Base-by-base conservation (phyloP, 495 filamentous ascomycete genomes). In the Aspergillus mulundensis region DNA sequence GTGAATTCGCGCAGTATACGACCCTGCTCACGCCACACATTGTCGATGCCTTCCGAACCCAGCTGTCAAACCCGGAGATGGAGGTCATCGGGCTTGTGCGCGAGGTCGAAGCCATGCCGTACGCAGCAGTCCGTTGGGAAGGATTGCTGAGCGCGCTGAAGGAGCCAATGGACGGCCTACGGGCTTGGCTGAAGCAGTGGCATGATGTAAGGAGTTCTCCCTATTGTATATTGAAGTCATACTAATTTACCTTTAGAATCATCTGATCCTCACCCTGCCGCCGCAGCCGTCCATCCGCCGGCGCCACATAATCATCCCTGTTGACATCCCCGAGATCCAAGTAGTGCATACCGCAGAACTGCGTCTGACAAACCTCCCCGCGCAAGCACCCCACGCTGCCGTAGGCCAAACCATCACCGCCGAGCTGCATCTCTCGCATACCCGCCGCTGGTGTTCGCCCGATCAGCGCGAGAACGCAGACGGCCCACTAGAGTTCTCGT, bases 291-390 rank as follows among this genome's bases (percentile, higher is more conserved):
- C 65, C 23, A 70, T 74, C 28, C 72, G 65, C 15, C 60, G 54
- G 48, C 75, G 74, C 45, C 72, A 71, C 41, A 77, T 82, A 58
- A 62, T 74, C 36, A 77, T 82, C 47, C 79, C 79, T 3, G 90
- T 97, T 18, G 88, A 95, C 42, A 81, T 97, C n/a, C 95, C 94
- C 0, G 80, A 87, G 7, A 78, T 96, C 21, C 83, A 88, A 52
- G 82, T 97, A 23, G 85, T 97, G 2, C 87, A 93, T 70, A 95
- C 87, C 1, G 88, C 87, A 16, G 85, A 91, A 51, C 81, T 97
- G 41, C 78, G 77, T 23, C 73, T 91, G 12, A 62, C 58, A 43
- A 70, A 58, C 53, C 60, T 67, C 66, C 4, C 63, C 68, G 41
- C 61, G 67, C 46, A 63, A 61, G 45, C 66, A 60, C 69, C 52